A percentile compares a stretch with the other conserved stretches of the same genome.
phyloP scores from a whole-genome alignment of 169 alveolate species.

The Ichthyophthirius multifiliis region DNA sequence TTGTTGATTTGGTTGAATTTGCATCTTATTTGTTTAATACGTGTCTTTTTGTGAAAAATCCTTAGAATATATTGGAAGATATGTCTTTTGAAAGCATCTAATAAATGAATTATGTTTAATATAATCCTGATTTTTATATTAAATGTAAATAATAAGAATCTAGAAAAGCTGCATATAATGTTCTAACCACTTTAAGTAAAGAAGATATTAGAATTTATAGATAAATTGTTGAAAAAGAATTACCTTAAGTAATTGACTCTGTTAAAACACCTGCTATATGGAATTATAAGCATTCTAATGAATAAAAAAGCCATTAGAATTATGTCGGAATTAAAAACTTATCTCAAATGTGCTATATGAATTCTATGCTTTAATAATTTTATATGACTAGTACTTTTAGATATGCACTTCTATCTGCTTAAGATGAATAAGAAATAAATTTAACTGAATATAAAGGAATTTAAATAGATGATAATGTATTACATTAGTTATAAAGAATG shows the following conservation, averaged over 20 bases:
- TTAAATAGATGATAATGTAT: slow-evolving; percentile 74
- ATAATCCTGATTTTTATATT: background rate
- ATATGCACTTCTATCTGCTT: slow-evolving; percentile 70
- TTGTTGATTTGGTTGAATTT: background rate
- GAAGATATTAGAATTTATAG: slow-evolving; percentile 19
- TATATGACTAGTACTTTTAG: slow-evolving; percentile 49
- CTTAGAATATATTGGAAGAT: background rate
- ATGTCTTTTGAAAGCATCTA: background rate
- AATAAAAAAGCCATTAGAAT: slow-evolving; percentile 15
- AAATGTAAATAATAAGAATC: slow-evolving; percentile 64
- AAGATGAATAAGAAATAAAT: slow-evolving; percentile 59
- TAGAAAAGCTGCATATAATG: slow-evolving; percentile 56
- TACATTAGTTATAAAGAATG: slow-evolving; percentile 74
- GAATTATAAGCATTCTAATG: slow-evolving; percentile 46
- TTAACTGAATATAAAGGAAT: slow-evolving; percentile 15
- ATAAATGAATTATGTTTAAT: background rate
- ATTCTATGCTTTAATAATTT: slow-evolving; percentile 78
- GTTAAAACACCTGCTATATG: slow-evolving; percentile 24
- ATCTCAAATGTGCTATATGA: slow-evolving; percentile 85
- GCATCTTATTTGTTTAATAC: background rate
- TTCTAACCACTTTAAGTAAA: slow-evolving; percentile 30
- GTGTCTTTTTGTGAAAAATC: background rate
- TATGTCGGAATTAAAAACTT: slow-evolving; percentile 75
- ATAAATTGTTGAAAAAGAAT: slow-evolving; percentile 32
- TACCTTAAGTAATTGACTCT: slow-evolving; percentile 25